A percentile compares a stretch with the other conserved stretches of the same genome.
phyloP scores from a whole-genome alignment of 2,329 filamentous ascomycete genomes.

The Penicillium sp. region DNA sequence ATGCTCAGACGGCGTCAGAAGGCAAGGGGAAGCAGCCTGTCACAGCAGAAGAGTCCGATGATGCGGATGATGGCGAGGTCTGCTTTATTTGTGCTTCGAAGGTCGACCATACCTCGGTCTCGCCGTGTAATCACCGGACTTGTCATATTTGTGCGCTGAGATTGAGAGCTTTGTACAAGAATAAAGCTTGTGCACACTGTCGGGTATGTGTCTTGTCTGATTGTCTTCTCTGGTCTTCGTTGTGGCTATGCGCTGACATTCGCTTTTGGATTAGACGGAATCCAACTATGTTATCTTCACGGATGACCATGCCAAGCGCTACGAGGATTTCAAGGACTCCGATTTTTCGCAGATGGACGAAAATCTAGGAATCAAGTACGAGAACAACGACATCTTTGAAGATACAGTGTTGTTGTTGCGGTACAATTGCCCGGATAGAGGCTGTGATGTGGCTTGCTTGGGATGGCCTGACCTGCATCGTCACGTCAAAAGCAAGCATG shows the following conservation, averaged over 20 bases:
- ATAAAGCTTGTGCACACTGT: slow-evolving; percentile 92
- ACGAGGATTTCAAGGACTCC: slow-evolving; percentile 63
- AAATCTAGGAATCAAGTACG: slow-evolving; percentile 84
- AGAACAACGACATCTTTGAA: slow-evolving; percentile 77
- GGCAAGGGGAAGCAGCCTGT: no score
- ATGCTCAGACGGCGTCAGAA: no score
- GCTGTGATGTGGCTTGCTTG: slow-evolving; percentile 76
- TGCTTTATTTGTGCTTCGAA: slow-evolving; percentile 97
- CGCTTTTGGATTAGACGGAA: slow-evolving; percentile 35
- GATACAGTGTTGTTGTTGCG: slow-evolving; percentile 79
- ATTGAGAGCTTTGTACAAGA: slow-evolving; percentile 89
- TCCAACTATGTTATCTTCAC: slow-evolving; percentile 76
- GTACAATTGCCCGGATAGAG: slow-evolving; percentile 85
- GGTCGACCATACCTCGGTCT: slow-evolving; percentile 75
- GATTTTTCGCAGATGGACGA: slow-evolving; percentile 73
- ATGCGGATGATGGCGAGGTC: slow-evolving; percentile 62
- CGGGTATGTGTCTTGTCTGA: no score
- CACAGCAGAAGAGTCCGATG: slow-evolving; percentile 30
- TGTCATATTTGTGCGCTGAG: slow-evolving; percentile 92
- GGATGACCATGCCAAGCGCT: slow-evolving; percentile 70
- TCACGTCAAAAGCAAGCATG: slow-evolving; percentile 72
- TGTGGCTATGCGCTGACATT: no score
- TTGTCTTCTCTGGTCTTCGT: no score
- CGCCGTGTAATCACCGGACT: slow-evolving; percentile 90
- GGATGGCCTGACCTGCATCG: slow-evolving; percentile 69